Evolutionary conservation across 306 rosid genomes (phyloP), one percentile per base, ranked within the genome.

Genomic region (Prunus kanzakura): DNA sequence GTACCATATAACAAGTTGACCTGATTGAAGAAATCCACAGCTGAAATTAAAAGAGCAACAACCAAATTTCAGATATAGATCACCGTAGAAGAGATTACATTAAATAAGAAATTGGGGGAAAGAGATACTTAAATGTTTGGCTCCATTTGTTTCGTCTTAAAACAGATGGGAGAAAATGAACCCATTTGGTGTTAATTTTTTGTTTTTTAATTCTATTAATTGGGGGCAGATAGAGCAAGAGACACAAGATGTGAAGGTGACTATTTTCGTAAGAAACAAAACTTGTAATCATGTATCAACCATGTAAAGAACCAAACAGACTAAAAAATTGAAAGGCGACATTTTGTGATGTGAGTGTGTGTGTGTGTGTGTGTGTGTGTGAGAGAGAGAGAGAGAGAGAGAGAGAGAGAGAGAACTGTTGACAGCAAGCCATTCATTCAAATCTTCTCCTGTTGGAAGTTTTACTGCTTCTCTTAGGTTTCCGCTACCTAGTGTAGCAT

Each of bases 21-120:
- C 88, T 96, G 99, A 86, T 96, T 96, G 94, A 96, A 96, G 87
- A 96, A 96, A 89, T 96, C 99, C 73, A 96, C 99, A 78, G 98
- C 98, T 96, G 97, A 80, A 88, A 83, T 71, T 71, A 68, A 77
- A 84, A 78, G 46, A 51, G 65, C 78, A 76, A 71, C 56, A 65
- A 83, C 30, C 60, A 60, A 50, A 74, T 66, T 80, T 86, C 72
- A 87, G 85, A 80, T 66, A 72, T 52, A 62, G 32, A 66, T 30
- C 55, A 69, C 63, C 63, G 43, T 20, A 49, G 2, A 32, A 78
- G 51, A 46, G 51, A 29, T 74, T 57, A 45, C 62, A 15, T 12
- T 29, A 55, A 35, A 22, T 23, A 62, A 27, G 25, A 77, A 81
- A 75, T 73, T 27, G 20, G 49, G 46, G 30, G 50, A 72, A 66